Conservation (phyloP, 2,329 filamentous ascomycete genomes). For the Xylaria sp. region DNA sequence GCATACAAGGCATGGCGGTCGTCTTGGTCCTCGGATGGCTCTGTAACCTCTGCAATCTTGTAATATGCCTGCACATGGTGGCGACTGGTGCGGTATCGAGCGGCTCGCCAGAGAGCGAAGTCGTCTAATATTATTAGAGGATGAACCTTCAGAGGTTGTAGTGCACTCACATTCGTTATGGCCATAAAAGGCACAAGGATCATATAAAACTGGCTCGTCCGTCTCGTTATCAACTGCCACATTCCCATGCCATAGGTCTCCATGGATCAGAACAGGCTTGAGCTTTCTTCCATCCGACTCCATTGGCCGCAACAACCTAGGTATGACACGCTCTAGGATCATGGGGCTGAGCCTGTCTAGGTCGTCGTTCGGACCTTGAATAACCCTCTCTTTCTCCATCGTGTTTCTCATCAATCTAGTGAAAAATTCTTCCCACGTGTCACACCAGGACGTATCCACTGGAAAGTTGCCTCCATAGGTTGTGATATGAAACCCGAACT, state of each 20-base stretch:
- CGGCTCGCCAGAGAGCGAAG: slow-evolving; percentile 11
- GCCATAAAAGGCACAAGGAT: neutral
- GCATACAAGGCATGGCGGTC: slow-evolving; percentile 23
- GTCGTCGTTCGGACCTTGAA: neutral
- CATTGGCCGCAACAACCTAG: slow-evolving; percentile 45
- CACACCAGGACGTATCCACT: slow-evolving; percentile 50
- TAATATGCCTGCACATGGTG: neutral
- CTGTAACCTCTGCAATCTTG: neutral
- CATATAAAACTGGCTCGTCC: slow-evolving; percentile 45
- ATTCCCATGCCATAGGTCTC: slow-evolving; percentile 57
- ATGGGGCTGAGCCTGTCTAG: neutral
- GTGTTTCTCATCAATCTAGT: slow-evolving; percentile 48
- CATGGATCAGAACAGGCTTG: slow-evolving; percentile 52
- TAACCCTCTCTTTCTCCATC: slow-evolving; percentile 37
- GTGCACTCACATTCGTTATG: slow-evolving; percentile 1
- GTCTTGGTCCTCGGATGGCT: slow-evolving; percentile 7
- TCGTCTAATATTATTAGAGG: slow-evolving; percentile 10
- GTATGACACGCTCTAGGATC: slow-evolving; percentile 45
- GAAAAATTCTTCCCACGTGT: slow-evolving; percentile 56
- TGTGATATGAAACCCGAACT: slow-evolving; percentile 53
- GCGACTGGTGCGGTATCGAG: neutral
- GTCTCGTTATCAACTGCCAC: slow-evolving; percentile 49
- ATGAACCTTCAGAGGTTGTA: neutral
- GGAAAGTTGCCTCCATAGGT: slow-evolving; percentile 49
- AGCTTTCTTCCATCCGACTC: slow-evolving; percentile 43